Evolutionary conservation across 768 basidiomycete genomes (phyloP).

Genomic region (Auriscalpium orientale): DNA sequence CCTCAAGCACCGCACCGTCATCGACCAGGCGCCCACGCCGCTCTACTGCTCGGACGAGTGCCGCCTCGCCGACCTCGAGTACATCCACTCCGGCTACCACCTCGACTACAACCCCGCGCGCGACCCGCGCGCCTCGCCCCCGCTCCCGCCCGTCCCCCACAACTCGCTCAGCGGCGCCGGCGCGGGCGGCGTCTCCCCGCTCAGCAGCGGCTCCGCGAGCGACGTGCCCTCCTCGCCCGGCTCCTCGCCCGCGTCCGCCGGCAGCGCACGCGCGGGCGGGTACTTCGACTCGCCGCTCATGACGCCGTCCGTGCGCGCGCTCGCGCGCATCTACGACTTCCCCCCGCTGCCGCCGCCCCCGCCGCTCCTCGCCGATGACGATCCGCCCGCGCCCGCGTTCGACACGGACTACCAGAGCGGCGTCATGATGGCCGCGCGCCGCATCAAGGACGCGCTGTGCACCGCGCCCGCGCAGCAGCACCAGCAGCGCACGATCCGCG

Average conservation of each 20-base stretch:
- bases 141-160: constrained; percentile 33
- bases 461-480: constrained; percentile 29
- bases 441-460: constrained; percentile 42
- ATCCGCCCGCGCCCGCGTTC: constrained; percentile 9
- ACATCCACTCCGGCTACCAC: constrained; percentile 27
- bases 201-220: constrained; percentile 16
- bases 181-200: constrained; percentile 35
- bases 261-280: constrained; percentile 7
- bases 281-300: constrained; percentile 14
- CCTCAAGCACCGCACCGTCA: constrained; percentile 54
- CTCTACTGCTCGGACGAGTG: constrained; percentile 83
- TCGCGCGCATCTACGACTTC: constrained; percentile 37
- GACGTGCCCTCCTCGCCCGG: constrained; percentile 20
- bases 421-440: constrained; percentile 62
- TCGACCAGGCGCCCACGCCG: constrained; percentile 74
- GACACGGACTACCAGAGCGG: constrained; percentile 44
- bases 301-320: constrained; percentile 25
- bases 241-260: constrained; percentile 15
- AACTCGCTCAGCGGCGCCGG: constrained; percentile 26
- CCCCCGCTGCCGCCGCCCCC: constrained; percentile 48
- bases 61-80: constrained; percentile 47
- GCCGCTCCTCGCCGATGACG: constrained; percentile 24
- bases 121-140: constrained; percentile 28
- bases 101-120: constrained; percentile 42
- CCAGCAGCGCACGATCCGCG: constrained; percentile 1